Conservation (phyloP, 2,329 filamentous ascomycete species). For the Botrytis squamosa region DNA sequence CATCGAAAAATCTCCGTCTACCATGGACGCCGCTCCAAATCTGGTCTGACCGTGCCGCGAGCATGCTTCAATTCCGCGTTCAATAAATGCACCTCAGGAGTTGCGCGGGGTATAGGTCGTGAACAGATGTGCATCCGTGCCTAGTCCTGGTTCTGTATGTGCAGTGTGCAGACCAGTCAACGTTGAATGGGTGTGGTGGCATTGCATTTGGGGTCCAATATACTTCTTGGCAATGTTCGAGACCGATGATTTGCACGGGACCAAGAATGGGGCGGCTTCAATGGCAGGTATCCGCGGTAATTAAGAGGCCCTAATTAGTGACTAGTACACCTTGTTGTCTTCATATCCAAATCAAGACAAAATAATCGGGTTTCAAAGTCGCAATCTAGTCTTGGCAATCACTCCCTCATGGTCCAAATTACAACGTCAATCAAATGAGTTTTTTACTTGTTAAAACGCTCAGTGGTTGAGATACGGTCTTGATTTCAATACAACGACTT, state of each 20-base stretch:
- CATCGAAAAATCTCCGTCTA: not conserved
- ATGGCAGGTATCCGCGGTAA: not conserved
- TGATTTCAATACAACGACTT: not conserved
- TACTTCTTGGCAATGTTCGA: not conserved
- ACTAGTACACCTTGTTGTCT: not conserved
- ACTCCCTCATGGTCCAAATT: not conserved
- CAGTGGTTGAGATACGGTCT: not conserved
- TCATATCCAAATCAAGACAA: not conserved
- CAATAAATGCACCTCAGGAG: not conserved
- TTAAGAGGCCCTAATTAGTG: not conserved
- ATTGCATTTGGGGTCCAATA: not conserved
- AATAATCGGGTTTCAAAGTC: not conserved
- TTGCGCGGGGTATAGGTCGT: not conserved
- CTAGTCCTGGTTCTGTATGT: not conserved
- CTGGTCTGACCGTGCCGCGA: not conserved
- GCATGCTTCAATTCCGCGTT: not conserved
- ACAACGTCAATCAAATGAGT: not conserved
- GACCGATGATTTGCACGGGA: not conserved
- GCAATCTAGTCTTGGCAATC: not conserved
- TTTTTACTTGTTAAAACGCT: not conserved
- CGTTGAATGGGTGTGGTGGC: not conserved
- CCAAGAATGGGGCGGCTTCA: conserved; percentile 1
- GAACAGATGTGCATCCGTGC: conserved; percentile 1
- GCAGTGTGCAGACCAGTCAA: not conserved
- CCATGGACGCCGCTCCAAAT: not conserved